Percentiles rank a stretch among this genome's conserved stretches.
phyloP scores from a whole-genome alignment of 352 stramenopile species.

The Phytophthora capsici region DNA sequence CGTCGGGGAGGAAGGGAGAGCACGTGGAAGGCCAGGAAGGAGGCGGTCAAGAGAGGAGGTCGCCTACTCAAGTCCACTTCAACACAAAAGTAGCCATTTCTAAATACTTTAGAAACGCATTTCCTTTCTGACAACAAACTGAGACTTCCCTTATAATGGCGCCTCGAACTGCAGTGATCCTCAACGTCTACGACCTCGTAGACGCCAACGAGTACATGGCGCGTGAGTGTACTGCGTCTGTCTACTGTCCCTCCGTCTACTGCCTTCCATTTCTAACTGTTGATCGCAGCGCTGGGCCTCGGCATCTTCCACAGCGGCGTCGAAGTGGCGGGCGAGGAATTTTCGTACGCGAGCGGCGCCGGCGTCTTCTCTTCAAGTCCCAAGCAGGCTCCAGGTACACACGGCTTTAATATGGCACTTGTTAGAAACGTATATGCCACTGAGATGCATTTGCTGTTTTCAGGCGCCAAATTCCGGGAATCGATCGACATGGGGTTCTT shows the following conservation, averaged over 20 bases:
- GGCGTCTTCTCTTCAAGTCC: constrained; percentile 89
- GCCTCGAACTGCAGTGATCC: constrained; percentile 70
- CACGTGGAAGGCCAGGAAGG: constrained; percentile 76
- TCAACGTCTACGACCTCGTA: constrained; percentile 95
- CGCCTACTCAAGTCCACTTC: constrained; percentile 6
- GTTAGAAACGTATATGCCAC: not conserved
- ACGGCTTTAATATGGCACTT: too few relatives aligned
- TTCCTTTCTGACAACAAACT: too few relatives aligned
- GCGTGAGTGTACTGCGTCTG: constrained; percentile 43
- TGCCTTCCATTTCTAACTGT: not conserved
- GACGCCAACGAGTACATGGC: constrained; percentile 91
- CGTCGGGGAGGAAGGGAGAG: constrained; percentile 38
- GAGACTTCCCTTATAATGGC: constrained; percentile 36
- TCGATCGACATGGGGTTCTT: constrained; percentile 91
- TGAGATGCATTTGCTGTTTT: not conserved
- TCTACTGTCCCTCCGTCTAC: not conserved
- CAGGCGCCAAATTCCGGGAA: constrained; percentile 90
- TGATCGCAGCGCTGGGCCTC: constrained; percentile 68
- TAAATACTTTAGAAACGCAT: too few relatives aligned
- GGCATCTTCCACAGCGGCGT: constrained; percentile 94
- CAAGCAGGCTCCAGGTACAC: constrained; percentile 63
- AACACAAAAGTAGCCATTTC: too few relatives aligned
- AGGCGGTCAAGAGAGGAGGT: constrained; percentile 61
- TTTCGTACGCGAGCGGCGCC: constrained; percentile 91
- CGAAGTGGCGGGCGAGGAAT: constrained; percentile 93